Evolutionary conservation across 495 filamentous ascomycete genomes (phyloP), one percentile per base, ranked within the genome.

Genomic region (Acidiella bohemica): DNA sequence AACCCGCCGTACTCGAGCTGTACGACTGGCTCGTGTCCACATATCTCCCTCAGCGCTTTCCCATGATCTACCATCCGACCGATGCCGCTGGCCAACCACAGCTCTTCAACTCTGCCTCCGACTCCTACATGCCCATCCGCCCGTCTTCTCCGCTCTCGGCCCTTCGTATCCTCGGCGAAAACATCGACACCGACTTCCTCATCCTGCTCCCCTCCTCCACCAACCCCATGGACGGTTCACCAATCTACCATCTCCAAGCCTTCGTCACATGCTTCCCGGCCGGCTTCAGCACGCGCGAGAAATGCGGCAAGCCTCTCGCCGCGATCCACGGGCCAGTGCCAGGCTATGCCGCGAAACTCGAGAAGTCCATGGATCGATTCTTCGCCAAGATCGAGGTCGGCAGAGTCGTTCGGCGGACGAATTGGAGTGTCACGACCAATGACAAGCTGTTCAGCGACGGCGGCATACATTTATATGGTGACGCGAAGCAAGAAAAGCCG

Each of bases 171-270:
- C 62, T 85, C 5, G 71, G 65, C 36, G 59, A 64, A 28, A 71
- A 69, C 36, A 61, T 87, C 18, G 82, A 88, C 42, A 74, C 80
- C 33, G 85, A 93, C 39, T 72, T 88, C 57, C 70, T 88, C 20
- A 61, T 93, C 36, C 67, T 92, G 2, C 61, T 78, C 7, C 79
- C 79, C 0, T 61, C 63, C 2, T 43, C 54, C 1, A 52, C 55
- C n/a, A n/a, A n/a, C n/a, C 53, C 55, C 5, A 59, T 65, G 13
- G 63, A 58, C 11, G 45, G 46, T n/a, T 34, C 22, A 3, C 42
- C 47, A 17, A 56, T 68, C 8, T 87, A 86, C 52, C 61, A 64
- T 18, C 68, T 81, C 12, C 60, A 75, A 46, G 81, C 74, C 2
- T 88, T 80, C 51, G 61, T 73, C 12, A 73, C 72, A 35, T 83